These are phyloP conservation scores for Panellus pusillus DNA, from an alignment of 768 basidiomycete species.

Conservation along the genomic window DNA sequence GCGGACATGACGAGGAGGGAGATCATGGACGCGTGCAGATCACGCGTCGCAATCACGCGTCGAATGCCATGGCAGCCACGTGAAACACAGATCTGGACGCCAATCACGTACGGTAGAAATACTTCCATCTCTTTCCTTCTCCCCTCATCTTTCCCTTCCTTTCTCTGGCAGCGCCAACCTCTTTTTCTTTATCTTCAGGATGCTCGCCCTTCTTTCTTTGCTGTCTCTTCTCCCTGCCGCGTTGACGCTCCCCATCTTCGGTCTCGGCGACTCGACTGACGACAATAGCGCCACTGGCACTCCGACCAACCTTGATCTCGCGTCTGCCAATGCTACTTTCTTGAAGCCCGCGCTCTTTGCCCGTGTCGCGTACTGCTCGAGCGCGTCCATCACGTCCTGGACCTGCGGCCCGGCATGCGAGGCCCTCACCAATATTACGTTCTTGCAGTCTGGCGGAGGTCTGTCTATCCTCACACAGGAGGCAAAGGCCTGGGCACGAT, in stretches of 20 bases:
- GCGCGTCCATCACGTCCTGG: constrained; percentile 31
- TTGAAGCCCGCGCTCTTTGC: constrained; percentile 35
- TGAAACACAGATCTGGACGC: neutral
- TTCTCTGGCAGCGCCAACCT: neutral
- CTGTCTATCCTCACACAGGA: constrained; percentile 18
- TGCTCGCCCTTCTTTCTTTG: neutral
- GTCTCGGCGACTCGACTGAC: neutral
- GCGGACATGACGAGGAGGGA: constrained; percentile 55
- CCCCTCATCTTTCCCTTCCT: neutral
- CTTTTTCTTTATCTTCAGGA: no score
- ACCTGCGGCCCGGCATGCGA: constrained; percentile 14
- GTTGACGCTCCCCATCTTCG: constrained; percentile 5
- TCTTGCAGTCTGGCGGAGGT: constrained; percentile 34
- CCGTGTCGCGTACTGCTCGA: constrained; percentile 39
- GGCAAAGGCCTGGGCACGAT: no score
- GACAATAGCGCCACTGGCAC: constrained; percentile 2
- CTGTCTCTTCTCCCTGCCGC: constrained; percentile 9
- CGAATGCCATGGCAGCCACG: neutral
- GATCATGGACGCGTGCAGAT: constrained; percentile 7
- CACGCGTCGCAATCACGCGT: no score
- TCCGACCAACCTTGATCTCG: constrained; percentile 10
- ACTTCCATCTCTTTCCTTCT: neutral
- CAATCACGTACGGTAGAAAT: no score
- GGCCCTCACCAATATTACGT: constrained; percentile 7
- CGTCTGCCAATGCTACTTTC: constrained; percentile 4